Evolutionary conservation across 2,329 filamentous ascomycete species (phyloP).

Genomic region (Aspergillus carbonarius): DNA sequence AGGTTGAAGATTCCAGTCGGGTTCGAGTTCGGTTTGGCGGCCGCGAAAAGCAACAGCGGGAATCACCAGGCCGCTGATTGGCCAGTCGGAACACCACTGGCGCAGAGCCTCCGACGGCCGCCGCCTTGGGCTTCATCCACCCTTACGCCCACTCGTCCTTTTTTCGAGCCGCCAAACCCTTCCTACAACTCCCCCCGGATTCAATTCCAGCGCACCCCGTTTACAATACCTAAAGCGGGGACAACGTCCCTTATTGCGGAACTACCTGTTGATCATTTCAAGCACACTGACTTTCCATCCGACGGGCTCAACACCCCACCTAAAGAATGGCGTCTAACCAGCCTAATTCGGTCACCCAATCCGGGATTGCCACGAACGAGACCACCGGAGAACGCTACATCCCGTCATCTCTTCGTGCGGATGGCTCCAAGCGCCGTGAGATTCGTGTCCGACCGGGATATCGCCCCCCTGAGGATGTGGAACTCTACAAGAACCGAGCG

Average conservation of each 20-base stretch:
- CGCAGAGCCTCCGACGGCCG: constrained; percentile 27
- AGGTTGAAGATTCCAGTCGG: constrained; percentile 32
- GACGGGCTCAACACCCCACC: neutral
- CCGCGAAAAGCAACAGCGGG: constrained; percentile 37
- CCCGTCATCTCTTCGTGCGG: constrained; percentile 78
- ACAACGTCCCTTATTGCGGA: neutral
- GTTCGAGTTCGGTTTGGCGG: constrained; percentile 15
- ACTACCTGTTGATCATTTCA: neutral
- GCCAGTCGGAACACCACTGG: constrained; percentile 19
- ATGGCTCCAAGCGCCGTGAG: constrained; percentile 89
- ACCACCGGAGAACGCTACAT: constrained; percentile 81
- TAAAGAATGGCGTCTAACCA: constrained; percentile 55
- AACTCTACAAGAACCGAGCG: constrained; percentile 90
- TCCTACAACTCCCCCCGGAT: neutral
- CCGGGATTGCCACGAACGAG: constrained; percentile 76
- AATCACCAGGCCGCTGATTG: constrained; percentile 43
- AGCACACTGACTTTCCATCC: neutral
- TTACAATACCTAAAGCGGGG: neutral
- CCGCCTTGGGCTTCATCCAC: constrained; percentile 11
- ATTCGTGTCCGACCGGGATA: constrained; percentile 94
- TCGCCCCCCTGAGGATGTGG: constrained; percentile 89
- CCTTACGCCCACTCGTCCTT: neutral
- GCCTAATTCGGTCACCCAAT: constrained; percentile 25
- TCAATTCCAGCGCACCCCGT: neutral
- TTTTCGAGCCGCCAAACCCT: neutral